phyloP scores from a whole-genome alignment of 2,329 filamentous ascomycete genomes.

The Pseudocercospora fijiensis region DNA sequence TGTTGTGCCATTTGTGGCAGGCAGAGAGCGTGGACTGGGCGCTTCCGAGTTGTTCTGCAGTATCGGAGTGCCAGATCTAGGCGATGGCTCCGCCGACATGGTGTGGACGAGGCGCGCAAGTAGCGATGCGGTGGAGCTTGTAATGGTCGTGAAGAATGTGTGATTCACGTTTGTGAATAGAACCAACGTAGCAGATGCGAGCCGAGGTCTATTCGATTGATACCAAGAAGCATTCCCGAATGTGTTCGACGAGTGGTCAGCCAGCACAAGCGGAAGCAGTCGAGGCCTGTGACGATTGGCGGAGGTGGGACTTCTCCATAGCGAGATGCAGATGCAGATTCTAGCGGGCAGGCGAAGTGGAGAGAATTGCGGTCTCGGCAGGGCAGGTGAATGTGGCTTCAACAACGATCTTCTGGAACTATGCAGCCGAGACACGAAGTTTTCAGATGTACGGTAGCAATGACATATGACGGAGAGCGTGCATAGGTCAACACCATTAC shows the following conservation, averaged over 20 bases:
- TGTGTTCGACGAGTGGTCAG: background rate
- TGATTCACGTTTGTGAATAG: background rate
- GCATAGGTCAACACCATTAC: background rate
- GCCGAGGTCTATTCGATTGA: background rate
- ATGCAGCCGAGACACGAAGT: background rate
- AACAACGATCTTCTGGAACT: background rate
- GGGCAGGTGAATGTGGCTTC: background rate
- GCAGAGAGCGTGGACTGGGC: conserved; percentile 21
- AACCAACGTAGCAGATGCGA: background rate
- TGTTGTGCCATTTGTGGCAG: conserved; percentile 14
- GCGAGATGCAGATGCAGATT: background rate
- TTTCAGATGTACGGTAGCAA: background rate
- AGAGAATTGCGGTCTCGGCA: conserved; percentile 3
- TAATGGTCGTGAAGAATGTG: background rate
- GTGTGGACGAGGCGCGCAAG: background rate
- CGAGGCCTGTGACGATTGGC: background rate
- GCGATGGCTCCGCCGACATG: conserved; percentile 24
- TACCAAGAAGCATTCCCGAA: background rate
- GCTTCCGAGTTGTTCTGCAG: conserved; percentile 13
- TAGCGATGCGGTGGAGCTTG: background rate
- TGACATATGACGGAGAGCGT: background rate
- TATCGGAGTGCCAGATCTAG: conserved; percentile 24
- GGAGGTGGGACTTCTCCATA: background rate
- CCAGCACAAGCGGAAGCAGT: background rate
- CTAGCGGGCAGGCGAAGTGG: background rate